Evolutionary conservation across 108 stramenopile species (phyloP).

Genomic region (Phaeodactylum tricornutum): DNA sequence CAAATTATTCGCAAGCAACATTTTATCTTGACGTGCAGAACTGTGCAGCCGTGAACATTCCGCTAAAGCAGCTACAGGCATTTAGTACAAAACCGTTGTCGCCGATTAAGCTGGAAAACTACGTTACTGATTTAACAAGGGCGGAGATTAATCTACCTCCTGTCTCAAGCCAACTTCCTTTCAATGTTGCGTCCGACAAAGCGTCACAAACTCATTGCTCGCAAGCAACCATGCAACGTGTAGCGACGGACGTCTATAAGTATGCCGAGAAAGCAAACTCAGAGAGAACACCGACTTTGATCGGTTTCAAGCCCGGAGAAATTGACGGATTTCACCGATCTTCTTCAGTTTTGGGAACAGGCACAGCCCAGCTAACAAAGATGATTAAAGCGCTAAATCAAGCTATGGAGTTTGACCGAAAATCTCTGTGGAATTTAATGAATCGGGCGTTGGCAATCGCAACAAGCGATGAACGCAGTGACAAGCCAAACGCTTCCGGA

Average conservation of each 20-base stretch:
- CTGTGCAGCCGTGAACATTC: constrained; percentile 84
- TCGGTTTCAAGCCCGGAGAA: constrained; percentile 74
- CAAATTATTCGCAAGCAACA: constrained; percentile 64
- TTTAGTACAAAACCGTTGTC: constrained; percentile 79
- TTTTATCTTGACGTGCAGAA: constrained; percentile 81
- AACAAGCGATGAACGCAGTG: constrained; percentile 84
- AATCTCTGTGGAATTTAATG: constrained; percentile 87
- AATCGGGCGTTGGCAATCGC: constrained; percentile 75
- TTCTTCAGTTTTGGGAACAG: constrained; percentile 49
- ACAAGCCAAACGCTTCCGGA: constrained; percentile 50
- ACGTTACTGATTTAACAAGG: constrained; percentile 53
- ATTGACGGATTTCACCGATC: constrained; percentile 65
- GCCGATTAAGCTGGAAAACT: constrained; percentile 80
- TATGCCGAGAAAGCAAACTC: constrained; percentile 71
- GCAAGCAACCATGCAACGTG: constrained; percentile 77
- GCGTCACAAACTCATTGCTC: constrained; percentile 80
- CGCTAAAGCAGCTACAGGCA: constrained; percentile 76
- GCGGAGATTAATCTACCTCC: constrained; percentile 46
- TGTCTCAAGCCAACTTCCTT: constrained; percentile 66
- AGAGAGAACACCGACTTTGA: constrained; percentile 64
- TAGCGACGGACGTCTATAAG: constrained; percentile 65
- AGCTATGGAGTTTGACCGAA: constrained; percentile 84
- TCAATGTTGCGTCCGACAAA: constrained; percentile 59
- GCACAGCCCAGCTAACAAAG: constrained; percentile 57
- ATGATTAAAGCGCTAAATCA: constrained; percentile 71